Percentiles rank a stretch among this genome's conserved stretches.
These are phyloP conservation scores for Aspergillus sp. DNA, from an alignment of 2,329 filamentous ascomycete genomes.

Conservation along the genomic window DNA sequence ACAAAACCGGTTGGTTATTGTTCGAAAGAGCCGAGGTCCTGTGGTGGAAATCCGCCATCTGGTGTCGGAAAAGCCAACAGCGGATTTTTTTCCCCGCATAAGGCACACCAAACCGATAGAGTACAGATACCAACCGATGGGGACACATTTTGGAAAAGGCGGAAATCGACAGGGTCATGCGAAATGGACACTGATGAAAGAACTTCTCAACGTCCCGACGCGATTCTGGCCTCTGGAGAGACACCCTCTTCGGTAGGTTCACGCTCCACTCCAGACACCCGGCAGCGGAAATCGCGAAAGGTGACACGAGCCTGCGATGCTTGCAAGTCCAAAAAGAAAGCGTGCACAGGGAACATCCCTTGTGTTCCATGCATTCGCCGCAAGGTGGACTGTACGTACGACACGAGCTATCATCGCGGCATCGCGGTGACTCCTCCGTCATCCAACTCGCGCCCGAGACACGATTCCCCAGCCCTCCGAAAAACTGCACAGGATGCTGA, in stretches of 20 bases:
- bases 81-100: not conserved
- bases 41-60: not conserved
- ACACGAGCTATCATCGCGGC: conserved; percentile 24
- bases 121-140: no score
- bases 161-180: not conserved
- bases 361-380: conserved; percentile 21
- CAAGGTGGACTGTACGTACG: conserved; percentile 18
- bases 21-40: not conserved
- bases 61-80: conserved; percentile 1
- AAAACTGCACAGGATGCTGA: not conserved
- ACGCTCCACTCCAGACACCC: not conserved
- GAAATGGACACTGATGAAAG: not conserved
- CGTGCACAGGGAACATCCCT: conserved; percentile 24
- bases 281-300: conserved; percentile 21
- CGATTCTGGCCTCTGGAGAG: not conserved
- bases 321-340: conserved; percentile 26
- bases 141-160: not conserved
- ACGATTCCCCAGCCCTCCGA: not conserved
- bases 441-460: conserved; percentile 3
- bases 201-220: not conserved
- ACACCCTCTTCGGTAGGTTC: no score
- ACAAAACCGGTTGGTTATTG: no score
- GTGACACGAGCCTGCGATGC: conserved; percentile 26
- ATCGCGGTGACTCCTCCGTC: conserved; percentile 20
- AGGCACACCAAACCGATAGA: no score